Percentiles rank a stretch among this genome's conserved stretches.
These are phyloP conservation scores for Microsporum audouinii DNA, from an alignment of 2,329 filamentous ascomycete species.

Conservation along the genomic window DNA sequence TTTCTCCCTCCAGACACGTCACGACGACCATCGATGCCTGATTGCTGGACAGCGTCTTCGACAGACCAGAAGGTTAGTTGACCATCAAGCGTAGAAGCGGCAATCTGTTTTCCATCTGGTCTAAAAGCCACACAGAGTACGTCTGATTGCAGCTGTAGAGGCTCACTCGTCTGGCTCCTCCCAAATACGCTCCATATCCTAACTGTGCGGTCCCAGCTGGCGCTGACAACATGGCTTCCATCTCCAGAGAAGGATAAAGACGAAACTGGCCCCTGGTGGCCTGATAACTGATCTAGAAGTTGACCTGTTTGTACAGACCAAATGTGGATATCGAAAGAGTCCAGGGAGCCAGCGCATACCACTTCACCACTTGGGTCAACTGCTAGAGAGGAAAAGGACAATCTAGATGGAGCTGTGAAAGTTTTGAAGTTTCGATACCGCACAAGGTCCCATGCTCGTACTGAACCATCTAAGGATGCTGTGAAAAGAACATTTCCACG, in stretches of 20 bases:
- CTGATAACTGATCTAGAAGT: constrained; percentile 76
- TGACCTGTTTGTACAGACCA: constrained; percentile 98
- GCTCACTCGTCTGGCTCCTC: constrained; percentile 87
- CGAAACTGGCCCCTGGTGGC: constrained; percentile 88
- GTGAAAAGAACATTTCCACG: constrained; percentile 94
- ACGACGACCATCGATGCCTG: constrained; percentile 75
- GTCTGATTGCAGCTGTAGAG: constrained; percentile 82
- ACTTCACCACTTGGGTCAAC: constrained; percentile 97
- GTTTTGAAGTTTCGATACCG: constrained; percentile 95
- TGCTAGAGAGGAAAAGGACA: constrained; percentile 87
- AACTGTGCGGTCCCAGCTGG: constrained; percentile 93
- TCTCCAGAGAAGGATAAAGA: constrained; percentile 80
- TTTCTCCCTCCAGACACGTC: constrained; percentile 90
- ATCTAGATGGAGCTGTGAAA: constrained; percentile 80
- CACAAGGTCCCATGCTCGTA: constrained; percentile 92
- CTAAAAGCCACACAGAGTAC: constrained; percentile 76
- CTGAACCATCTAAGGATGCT: constrained; percentile 82
- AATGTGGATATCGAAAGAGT: constrained; percentile 94
- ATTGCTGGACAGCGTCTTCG: constrained; percentile 72
- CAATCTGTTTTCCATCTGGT: constrained; percentile 82
- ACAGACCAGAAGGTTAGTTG: constrained; percentile 93
- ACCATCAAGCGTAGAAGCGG: constrained; percentile 84
- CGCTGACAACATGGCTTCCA: constrained; percentile 71
- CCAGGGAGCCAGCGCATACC: constrained; percentile 84
- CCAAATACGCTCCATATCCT: constrained; percentile 93